Evolutionary conservation across 257 asterid genomes (phyloP).

Genomic region (Ehretia macrophylla): DNA sequence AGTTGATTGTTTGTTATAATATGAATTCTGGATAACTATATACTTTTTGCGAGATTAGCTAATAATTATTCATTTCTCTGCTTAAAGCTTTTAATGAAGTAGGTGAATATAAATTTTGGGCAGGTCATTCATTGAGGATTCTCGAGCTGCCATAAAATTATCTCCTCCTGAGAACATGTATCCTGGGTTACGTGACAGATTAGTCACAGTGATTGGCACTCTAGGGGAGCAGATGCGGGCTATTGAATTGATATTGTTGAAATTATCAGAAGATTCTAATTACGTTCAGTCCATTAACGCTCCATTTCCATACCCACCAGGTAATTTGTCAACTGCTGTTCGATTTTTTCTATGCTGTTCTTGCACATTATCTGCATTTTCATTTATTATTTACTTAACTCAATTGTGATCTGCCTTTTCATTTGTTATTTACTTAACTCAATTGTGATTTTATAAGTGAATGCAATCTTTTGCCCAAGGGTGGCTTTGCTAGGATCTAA

Average conservation of each 20-base stretch:
- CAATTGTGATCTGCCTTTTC: background rate
- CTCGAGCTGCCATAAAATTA: slow-evolving; percentile 19
- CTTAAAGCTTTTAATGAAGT: background rate
- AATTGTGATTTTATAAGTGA: no score
- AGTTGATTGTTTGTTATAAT: no score
- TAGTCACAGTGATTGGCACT: slow-evolving; percentile 14
- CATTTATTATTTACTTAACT: background rate
- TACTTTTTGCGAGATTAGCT: background rate
- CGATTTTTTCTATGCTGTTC: background rate
- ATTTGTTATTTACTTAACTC: background rate
- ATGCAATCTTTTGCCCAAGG: no score
- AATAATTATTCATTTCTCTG: slow-evolving; percentile 1
- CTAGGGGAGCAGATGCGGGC: slow-evolving; percentile 23
- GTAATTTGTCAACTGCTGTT: background rate
- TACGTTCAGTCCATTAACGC: slow-evolving; percentile 11
- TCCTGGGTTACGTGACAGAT: slow-evolving; percentile 17
- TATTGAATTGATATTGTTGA: slow-evolving; percentile 14
- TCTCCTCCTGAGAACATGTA: slow-evolving; percentile 16
- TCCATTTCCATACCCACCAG: slow-evolving; percentile 5
- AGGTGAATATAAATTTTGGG: slow-evolving; percentile 22
- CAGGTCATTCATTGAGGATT: slow-evolving; percentile 31
- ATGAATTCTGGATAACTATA: no score
- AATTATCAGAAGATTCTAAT: slow-evolving; percentile 15
- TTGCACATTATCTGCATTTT: background rate
- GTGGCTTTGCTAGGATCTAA: no score